Conservation (phyloP, 495 filamentous ascomycete genomes). For the Hyaloscypha variabilis region DNA sequence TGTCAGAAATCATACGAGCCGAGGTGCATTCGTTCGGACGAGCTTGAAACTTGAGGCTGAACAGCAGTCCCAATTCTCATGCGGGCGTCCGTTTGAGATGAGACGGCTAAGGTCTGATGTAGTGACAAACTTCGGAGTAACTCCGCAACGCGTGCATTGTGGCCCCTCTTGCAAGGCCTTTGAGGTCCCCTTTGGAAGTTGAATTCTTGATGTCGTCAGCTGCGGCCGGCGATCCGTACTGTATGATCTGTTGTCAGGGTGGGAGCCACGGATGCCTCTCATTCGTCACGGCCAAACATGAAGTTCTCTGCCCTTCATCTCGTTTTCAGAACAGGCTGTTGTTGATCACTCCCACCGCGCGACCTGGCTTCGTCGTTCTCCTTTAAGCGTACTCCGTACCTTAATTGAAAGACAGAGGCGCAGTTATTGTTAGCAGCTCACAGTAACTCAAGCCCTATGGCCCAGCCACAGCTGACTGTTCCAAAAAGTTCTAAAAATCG, state of each 20-base stretch:
- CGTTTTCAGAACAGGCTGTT: neutral
- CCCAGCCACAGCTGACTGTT: neutral
- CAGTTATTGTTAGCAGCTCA: too few species aligned
- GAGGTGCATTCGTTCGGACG: too few species aligned
- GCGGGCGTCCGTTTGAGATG: neutral
- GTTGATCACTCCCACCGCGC: neutral
- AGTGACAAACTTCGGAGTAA: neutral
- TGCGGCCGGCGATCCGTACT: neutral
- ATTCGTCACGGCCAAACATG: neutral
- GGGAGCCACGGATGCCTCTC: neutral
- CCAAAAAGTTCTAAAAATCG: neutral
- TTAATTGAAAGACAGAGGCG: neutral
- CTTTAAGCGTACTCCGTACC: too few species aligned
- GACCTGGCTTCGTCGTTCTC: neutral
- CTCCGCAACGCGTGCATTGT: neutral
- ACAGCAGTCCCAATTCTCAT: neutral
- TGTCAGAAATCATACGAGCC: too few species aligned
- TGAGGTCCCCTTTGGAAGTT: neutral
- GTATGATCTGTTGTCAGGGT: neutral
- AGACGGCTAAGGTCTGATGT: constrained; percentile 3
- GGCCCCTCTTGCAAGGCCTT: neutral
- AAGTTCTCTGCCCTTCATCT: neutral
- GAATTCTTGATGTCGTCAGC: neutral
- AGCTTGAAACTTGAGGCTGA: neutral
- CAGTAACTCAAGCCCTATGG: neutral